These are phyloP conservation scores for Rhodotorula diobovata DNA, from an alignment of 768 basidiomycete species.

Conservation along the genomic window DNA sequence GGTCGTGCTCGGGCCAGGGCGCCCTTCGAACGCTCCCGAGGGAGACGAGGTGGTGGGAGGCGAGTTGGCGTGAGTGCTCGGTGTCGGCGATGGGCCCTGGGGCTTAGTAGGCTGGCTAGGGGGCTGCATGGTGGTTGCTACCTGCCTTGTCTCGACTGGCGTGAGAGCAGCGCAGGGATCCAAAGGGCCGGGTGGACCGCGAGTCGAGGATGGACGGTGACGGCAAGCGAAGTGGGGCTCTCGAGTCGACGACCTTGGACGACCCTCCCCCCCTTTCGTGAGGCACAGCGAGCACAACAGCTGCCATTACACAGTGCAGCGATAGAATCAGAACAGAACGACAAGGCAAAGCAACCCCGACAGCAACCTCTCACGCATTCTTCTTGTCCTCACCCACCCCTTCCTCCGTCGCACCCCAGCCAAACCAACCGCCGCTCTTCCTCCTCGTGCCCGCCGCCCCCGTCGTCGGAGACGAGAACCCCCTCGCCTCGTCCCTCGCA, in stretches of 20 bases:
- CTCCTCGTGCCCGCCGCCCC: neutral
- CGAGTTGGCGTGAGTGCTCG: neutral
- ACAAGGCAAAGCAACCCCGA: neutral
- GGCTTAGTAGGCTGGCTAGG: too few relatives aligned
- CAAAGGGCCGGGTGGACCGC: too few relatives aligned
- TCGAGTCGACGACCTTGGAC: too few relatives aligned
- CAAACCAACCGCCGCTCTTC: conserved; percentile 1
- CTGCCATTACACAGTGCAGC: too few relatives aligned
- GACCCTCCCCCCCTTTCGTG: too few relatives aligned
- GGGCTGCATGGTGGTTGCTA: neutral
- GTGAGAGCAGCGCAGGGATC: too few relatives aligned
- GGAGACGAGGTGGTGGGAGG: neutral
- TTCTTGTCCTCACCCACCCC: neutral
- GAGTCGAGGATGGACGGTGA: too few relatives aligned
- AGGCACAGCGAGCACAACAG: too few relatives aligned
- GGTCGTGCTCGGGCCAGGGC: neutral
- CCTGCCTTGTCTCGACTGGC: too few relatives aligned
- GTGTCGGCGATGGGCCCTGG: too few relatives aligned
- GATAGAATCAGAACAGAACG: too few relatives aligned
- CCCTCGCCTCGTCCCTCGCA: neutral
- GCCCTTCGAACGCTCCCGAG: neutral
- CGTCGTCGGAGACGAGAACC: neutral
- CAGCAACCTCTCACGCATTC: neutral
- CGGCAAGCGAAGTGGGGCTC: too few relatives aligned
- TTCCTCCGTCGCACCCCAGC: conserved; percentile 7